Evolutionary conservation across 495 filamentous ascomycete genomes (phyloP).

Genomic region (Podospora didyma): DNA sequence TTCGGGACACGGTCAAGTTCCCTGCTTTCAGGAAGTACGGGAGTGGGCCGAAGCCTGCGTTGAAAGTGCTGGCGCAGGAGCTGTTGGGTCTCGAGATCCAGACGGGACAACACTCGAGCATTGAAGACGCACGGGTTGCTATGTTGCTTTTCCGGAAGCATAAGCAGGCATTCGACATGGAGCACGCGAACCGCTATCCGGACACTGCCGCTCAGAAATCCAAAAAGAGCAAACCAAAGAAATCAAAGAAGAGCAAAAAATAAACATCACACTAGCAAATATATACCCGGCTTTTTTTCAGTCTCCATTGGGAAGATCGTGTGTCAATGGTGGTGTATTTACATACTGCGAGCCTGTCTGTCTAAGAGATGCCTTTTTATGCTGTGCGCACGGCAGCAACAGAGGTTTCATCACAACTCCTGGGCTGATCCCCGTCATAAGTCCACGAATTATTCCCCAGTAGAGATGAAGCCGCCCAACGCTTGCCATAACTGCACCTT

Average conservation of each 20-base stretch:
- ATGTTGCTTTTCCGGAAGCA: constrained; percentile 81
- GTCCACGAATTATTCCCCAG: no score
- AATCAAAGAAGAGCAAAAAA: constrained; percentile 14
- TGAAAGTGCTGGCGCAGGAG: constrained; percentile 72
- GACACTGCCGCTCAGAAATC: constrained; percentile 12
- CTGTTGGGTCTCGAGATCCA: constrained; percentile 83
- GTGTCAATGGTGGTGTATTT: background rate
- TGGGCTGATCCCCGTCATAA: no score
- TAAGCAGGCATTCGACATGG: constrained; percentile 78
- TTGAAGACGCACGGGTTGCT: constrained; percentile 85
- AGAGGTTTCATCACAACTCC: no score
- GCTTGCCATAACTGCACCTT: no score
- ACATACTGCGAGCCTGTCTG: no score
- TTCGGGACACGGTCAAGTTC: constrained; percentile 81
- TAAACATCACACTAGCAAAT: background rate
- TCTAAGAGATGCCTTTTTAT: no score
- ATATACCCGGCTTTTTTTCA: no score
- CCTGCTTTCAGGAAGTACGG: constrained; percentile 68
- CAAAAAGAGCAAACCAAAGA: constrained; percentile 20
- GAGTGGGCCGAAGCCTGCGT: constrained; percentile 69
- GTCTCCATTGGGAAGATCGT: background rate
- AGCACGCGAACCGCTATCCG: constrained; percentile 64
- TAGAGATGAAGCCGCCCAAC: no score
- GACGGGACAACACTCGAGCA: constrained; percentile 57
- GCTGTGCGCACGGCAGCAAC: no score